Base-by-base conservation (phyloP, 306 rosid genomes). In the Casuarina equisetifolia region DNA sequence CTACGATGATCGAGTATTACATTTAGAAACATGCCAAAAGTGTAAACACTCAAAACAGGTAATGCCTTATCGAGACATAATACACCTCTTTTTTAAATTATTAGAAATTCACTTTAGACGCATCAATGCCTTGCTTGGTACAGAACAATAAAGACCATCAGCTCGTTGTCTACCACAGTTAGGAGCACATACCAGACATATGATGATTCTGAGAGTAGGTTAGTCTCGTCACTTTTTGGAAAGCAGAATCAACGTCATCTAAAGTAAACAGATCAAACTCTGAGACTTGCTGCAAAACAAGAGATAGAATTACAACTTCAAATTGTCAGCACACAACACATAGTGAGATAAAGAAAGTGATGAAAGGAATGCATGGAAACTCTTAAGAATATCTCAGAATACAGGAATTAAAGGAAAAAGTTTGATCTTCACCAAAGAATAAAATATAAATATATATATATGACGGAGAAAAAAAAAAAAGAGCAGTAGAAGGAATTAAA, bases 121-220 rank as follows among this genome's bases (percentile, higher is more conserved):
- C 36, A 35, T 42, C 71, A 66, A 5, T 66, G 35, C 16, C 71
- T 40, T 49, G 9, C 7, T 3, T 39, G 49, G 50, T 66, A 42
- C 36, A 17, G 46, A 49, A 6, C 32, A 32, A 66, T 42, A 63
- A 16, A 39, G 46, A 38, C 11, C 46, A 63, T 66, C 50, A 1
- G 38, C 71, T n/a, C 71, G 17, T 40, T 40, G 36, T 67, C 6
- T 40, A 67, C 50, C 71, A 66, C 49, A 17, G 32, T 25, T 25
- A 25, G 32, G 68, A 70, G 66, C 40, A 16, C 73, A 12, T 76
- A 92, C 99, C 99, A 74, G 97, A 70, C 48, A 95, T 84, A 82
- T 92, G 99, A 85, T 95, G 96, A 78, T 95, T 93, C 83, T 95
- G 99, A 77, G 99, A 88, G 84, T 95, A 91, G 35, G 97, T 95